phyloP scores from a whole-genome alignment of 2,329 filamentous ascomycete genomes.

The Colletotrichum salicis region DNA sequence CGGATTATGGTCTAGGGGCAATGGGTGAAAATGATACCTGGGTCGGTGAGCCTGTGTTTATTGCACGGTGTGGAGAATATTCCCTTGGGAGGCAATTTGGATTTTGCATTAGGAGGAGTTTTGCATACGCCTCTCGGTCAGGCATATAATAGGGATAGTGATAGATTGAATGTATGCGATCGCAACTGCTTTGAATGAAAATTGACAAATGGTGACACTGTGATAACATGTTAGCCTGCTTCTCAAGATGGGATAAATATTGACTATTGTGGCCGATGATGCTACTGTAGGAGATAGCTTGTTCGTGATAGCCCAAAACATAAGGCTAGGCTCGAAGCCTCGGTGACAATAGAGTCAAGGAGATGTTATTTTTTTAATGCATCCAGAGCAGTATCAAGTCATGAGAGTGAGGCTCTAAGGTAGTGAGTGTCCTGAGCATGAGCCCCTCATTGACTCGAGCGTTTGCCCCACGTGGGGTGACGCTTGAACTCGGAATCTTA shows the following conservation, averaged over 20 bases:
- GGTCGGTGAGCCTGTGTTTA: slow-evolving; percentile 12
- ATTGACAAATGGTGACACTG: not conserved
- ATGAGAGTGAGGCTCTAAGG: too few species aligned
- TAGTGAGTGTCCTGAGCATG: too few species aligned
- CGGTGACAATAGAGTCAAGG: not conserved
- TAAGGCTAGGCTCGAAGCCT: not conserved
- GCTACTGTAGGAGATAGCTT: rapidly evolving
- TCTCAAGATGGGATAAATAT: not conserved
- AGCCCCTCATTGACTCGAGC: not conserved
- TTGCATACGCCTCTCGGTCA: slow-evolving; percentile 1
- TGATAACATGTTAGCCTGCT: not conserved
- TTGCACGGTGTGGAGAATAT: slow-evolving; percentile 12
- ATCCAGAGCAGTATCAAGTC: too few species aligned
- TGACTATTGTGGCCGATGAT: not conserved
- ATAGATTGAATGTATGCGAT: slow-evolving; percentile 12
- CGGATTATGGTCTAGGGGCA: not conserved
- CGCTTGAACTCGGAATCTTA: not conserved
- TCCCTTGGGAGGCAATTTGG: slow-evolving; percentile 13
- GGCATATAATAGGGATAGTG: not conserved
- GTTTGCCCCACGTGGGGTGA: not conserved
- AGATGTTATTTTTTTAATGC: not conserved
- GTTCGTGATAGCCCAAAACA: not conserved
- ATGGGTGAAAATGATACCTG: slow-evolving; percentile 29
- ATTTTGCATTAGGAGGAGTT: slow-evolving; percentile 22
- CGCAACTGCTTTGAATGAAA: not conserved